Evolutionary conservation across 495 filamentous ascomycete genomes (phyloP), one percentile per base, ranked within the genome.

Genomic region (Parathielavia appendiculata): DNA sequence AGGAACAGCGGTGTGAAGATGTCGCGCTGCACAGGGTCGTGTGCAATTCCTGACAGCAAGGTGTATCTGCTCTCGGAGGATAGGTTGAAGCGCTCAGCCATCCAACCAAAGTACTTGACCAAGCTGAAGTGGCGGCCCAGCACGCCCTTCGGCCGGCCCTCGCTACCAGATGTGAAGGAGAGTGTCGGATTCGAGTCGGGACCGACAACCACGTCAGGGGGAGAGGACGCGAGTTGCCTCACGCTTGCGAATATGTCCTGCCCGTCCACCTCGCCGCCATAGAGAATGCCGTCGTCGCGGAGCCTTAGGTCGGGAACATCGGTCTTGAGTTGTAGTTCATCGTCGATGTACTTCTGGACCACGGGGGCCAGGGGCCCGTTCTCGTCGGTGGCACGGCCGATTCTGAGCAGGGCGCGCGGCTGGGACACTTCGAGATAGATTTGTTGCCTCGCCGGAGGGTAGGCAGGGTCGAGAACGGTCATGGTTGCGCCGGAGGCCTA

Each of bases 1-100:
- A 95, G 75, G 76, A 93, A 97, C 10, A 97, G 78, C 0, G 93
- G 92, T 0, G 89, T 97, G 72, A 97, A 96, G 23, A 97, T 92
- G 71, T 97, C 92, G 65, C 90, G 72, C 66, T 96, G 91, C 47
- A 95, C 90, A 0, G 91, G 90, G 67, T 97, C 92, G 64, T 96
- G 92, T 1, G 90, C 87, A 51, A 89, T 92, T 32, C 91, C 91
- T 43, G 79, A 84, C 14, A 97, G 77, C 76, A 96, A 87, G 0
- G 91, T 92, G 63, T 96, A 97, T 51, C 82, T 81, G 63, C 89
- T 88, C 52, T 90, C 80, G 6, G 83, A 77, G 0, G 83, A 85
- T 14, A 96, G 81, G 34, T 81, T 72, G 68, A 97, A 97, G 10
- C 76, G 82, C 66, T 92, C 76, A 1, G 87, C 81, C 93, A 98